These are phyloP conservation scores for Beta corolliflora DNA, from an alignment of 179 eudicot genomes.

Conservation along the genomic window DNA sequence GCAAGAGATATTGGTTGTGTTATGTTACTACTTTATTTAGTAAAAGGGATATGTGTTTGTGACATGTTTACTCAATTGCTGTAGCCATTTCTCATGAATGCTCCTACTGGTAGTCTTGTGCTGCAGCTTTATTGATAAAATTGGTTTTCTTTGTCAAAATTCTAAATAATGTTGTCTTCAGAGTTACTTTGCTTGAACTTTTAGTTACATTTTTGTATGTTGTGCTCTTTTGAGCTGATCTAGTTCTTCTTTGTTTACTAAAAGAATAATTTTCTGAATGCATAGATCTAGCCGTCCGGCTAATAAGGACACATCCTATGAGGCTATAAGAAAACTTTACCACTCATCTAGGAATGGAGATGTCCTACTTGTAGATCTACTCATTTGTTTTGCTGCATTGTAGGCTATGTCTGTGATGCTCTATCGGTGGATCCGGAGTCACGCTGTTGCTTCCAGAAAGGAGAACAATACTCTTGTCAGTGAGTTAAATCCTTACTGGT, in stretches of 20 bases:
- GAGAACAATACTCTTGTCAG: slow-evolving; percentile 93
- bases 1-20: neutral
- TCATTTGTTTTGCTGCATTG: slow-evolving; percentile 24
- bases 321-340: neutral
- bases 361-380: neutral
- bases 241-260: neutral
- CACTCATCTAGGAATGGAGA: neutral
- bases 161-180: neutral
- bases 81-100: neutral
- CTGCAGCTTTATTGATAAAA: neutral
- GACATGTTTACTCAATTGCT: neutral
- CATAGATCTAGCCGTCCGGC: neutral
- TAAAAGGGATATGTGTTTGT: neutral
- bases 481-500: slow-evolving; percentile 58
- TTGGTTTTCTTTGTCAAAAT: neutral
- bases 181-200: neutral
- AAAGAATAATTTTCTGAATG: neutral
- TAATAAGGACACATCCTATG: neutral
- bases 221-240: neutral
- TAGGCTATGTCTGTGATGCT: slow-evolving; percentile 93
- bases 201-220: neutral
- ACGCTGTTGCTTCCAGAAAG: slow-evolving; percentile 76
- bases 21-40: neutral
- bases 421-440: slow-evolving; percentile 74
- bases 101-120: neutral